Percentiles rank a stretch among this genome's conserved stretches.
phyloP scores from a whole-genome alignment of 108 stramenopile genomes.

The Chaetoceros muelleri region DNA sequence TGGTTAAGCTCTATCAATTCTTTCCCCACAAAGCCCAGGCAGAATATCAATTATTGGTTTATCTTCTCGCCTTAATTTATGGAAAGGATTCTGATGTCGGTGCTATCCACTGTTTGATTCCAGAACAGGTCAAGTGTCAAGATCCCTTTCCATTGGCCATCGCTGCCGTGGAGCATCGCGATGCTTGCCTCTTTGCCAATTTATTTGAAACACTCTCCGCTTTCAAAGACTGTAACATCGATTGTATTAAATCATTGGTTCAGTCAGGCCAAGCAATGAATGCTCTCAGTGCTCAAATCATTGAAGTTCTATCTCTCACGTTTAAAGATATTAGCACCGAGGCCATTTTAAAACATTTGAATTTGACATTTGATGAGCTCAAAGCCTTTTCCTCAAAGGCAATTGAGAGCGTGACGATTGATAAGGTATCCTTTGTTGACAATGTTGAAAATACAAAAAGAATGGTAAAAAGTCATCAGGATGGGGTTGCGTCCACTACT shows the following conservation, averaged over 20 bases:
- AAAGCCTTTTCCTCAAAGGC: constrained; percentile 16
- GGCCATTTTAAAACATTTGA: constrained; percentile 37
- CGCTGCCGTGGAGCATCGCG: constrained; percentile 43
- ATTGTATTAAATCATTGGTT: constrained; percentile 29
- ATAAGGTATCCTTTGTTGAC: constrained; percentile 45
- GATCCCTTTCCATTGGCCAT: background rate
- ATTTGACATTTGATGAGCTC: constrained; percentile 27
- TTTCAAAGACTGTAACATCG: constrained; percentile 29
- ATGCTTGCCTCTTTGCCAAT: constrained; percentile 61
- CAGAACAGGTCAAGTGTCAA: constrained; percentile 31
- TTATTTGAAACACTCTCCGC: constrained; percentile 59
- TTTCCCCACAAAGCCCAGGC: constrained; percentile 30
- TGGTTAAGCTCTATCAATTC: constrained; percentile 75
- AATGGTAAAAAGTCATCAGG: no score
- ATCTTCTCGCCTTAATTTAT: constrained; percentile 53
- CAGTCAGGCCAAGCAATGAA: constrained; percentile 20
- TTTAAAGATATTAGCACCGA: constrained; percentile 49
- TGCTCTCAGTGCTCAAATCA: constrained; percentile 34
- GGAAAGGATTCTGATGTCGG: constrained; percentile 57
- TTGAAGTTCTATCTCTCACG: constrained; percentile 47
- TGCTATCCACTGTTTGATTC: constrained; percentile 61
- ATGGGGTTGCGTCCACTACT: no score
- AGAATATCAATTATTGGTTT: constrained; percentile 23
- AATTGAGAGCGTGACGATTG: constrained; percentile 34
- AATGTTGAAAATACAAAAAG: constrained; percentile 68